Evolutionary conservation across 495 filamentous ascomycete genomes (phyloP).

Genomic region (Parmelia sp.): DNA sequence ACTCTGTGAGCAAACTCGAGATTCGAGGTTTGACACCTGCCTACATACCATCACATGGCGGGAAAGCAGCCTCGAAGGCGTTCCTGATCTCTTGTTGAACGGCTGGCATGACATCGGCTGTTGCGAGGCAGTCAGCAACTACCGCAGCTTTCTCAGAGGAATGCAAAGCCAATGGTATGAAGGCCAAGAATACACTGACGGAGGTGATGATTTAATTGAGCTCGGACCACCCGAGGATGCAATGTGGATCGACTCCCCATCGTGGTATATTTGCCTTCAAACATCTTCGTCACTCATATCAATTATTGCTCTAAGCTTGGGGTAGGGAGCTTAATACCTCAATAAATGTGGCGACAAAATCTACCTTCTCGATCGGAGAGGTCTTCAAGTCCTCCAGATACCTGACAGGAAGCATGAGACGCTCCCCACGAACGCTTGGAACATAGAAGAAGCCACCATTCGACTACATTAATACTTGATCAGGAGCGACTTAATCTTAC

Average conservation of each 20-base stretch:
- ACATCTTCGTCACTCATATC: slow-evolving; percentile 3
- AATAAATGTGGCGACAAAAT: slow-evolving; percentile 2
- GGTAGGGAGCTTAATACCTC: neutral
- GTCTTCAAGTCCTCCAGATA: slow-evolving; percentile 10
- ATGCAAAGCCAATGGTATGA: neutral
- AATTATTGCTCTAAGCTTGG: neutral
- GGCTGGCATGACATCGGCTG: slow-evolving; percentile 12
- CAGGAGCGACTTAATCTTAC: neutral
- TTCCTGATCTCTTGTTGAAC: slow-evolving; percentile 8
- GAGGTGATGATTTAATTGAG: slow-evolving; percentile 4
- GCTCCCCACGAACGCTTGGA: slow-evolving; percentile 6
- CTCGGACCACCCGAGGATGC: slow-evolving; percentile 4
- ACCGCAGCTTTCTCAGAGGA: neutral
- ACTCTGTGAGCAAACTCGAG: neutral
- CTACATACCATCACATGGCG: slow-evolving; percentile 11
- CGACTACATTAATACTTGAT: slow-evolving; percentile 1
- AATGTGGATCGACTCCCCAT: slow-evolving; percentile 11
- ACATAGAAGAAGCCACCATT: slow-evolving; percentile 8
- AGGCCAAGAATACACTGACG: neutral
- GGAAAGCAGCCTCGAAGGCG: slow-evolving; percentile 10
- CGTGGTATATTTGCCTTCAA: slow-evolving; percentile 8
- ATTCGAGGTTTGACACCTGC: neutral
- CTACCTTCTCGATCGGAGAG: slow-evolving; percentile 3
- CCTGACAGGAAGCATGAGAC: slow-evolving; percentile 7
- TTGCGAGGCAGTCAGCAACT: neutral